Base-by-base conservation (phyloP, 257 asterid species). In the Perilla frutescens region DNA sequence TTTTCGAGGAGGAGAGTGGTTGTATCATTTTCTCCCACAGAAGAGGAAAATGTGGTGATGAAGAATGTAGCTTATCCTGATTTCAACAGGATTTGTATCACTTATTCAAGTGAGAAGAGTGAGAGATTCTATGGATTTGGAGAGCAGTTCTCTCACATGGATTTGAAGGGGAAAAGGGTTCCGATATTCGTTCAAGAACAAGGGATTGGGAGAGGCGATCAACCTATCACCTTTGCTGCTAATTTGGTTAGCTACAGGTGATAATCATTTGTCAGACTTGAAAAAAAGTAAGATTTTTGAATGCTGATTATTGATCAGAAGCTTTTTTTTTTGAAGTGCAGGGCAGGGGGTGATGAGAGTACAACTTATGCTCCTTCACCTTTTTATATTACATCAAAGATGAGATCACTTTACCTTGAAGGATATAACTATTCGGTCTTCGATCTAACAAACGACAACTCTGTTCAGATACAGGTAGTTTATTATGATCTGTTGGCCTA, bases 291-390 rank as follows among this genome's bases (percentile, higher is more conserved):
- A 0, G 32, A 45, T 47, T 58, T 29, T 20, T 48, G 37, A 39
- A 11, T 64, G 41, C 6, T 49, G 55, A 20, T 3, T 73, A 15
- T 43, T 76, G 58, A 68, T 63, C 32, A 47, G 26, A 66, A 60
- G n/a, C 4, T 13, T 58, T 3, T 6, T 29, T 20, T 20, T 20
- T 11, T 57, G 13, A 63, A 14, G 66, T 86, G 89, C 82, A 94
- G 98, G 87, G 91, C 97, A 4, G 98, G 93, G 39, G 98, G 98
- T 43, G 98, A 94, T 70, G 95, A 93, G 80, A 80, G 95, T 72
- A 91, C 98, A 62, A 94, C 98, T 74, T 94, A 94, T 77, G 98
- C 98, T 65, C 98, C 97, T 68, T 94, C 96, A 11, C 97, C 97
- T 7, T 94, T 82, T 75, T 94, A 94, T 47, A 86, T 93, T 82